A percentile compares a stretch with the other conserved stretches of the same genome.
Conservation (phyloP, 1,139 yeast genomes). For the Diutina rugosa region DNA sequence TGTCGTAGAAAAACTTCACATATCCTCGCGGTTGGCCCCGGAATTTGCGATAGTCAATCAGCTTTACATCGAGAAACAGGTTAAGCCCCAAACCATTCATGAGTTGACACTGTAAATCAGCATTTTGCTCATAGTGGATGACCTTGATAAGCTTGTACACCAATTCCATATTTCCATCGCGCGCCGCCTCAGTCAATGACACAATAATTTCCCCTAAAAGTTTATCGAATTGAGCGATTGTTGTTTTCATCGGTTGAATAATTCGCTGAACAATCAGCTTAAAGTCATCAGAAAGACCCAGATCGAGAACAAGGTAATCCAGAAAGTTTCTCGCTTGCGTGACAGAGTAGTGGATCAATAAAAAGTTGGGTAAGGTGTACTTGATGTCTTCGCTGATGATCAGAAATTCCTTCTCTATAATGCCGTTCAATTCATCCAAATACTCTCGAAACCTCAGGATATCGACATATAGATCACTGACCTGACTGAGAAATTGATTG, state of each 20-base stretch:
- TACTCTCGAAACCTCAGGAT: constrained; percentile 45
- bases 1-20: constrained; percentile 47
- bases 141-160: constrained; percentile 65
- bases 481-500: constrained; percentile 62
- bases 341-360: constrained; percentile 57
- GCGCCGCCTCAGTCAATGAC: constrained; percentile 55
- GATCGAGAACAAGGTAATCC: constrained; percentile 54
- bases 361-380: constrained; percentile 45
- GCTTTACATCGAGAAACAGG: constrained; percentile 8
- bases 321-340: constrained; percentile 64
- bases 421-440: constrained; percentile 33
- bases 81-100: constrained; percentile 27
- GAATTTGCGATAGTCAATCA: constrained; percentile 17
- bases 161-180: constrained; percentile 53
- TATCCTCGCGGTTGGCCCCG: constrained; percentile 49
- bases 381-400: constrained; percentile 35
- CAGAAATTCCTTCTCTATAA: constrained; percentile 44
- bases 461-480: constrained; percentile 50
- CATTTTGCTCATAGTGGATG: constrained; percentile 67
- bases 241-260: constrained; percentile 34
- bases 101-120: constrained; percentile 55
- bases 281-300: constrained; percentile 55
- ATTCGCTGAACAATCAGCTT: constrained; percentile 54
- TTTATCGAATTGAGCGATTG: constrained; percentile 53
- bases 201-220: constrained; percentile 46